phyloP scores from a whole-genome alignment of 805 yeast species.

The Yarrowia osloensis region DNA sequence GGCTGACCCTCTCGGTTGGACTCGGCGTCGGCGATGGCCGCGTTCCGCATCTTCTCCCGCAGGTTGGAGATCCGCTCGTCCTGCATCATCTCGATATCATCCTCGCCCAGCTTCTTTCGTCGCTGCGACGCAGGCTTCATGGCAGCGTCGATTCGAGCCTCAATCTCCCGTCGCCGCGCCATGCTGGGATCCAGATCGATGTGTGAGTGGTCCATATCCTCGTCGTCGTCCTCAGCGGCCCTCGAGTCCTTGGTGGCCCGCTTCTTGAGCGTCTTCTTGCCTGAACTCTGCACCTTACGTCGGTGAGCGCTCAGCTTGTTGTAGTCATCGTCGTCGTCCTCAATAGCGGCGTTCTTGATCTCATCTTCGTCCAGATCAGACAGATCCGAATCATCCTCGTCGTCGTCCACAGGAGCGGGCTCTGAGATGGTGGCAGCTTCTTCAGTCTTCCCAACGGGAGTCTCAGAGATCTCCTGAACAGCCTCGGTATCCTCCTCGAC shows the following conservation, averaged over 20 bases:
- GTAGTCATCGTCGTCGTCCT: constrained; percentile 45
- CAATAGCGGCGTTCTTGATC: constrained; percentile 41
- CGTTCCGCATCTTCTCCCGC: constrained; percentile 84
- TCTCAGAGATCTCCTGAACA: neutral
- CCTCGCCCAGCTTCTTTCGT: constrained; percentile 75
- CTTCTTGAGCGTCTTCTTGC: constrained; percentile 33
- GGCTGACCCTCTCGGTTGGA: constrained; percentile 61
- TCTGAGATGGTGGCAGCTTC: neutral
- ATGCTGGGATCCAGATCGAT: constrained; percentile 42
- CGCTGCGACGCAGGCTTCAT: constrained; percentile 58
- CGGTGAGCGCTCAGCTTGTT: constrained; percentile 45
- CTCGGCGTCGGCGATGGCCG: constrained; percentile 57
- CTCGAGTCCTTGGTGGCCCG: constrained; percentile 33
- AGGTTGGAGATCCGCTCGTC: constrained; percentile 83
- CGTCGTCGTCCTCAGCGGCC: constrained; percentile 36
- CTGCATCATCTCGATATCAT: constrained; percentile 91
- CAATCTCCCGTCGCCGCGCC: constrained; percentile 72
- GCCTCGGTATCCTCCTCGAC: neutral
- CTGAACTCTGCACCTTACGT: constrained; percentile 33
- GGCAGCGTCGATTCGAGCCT: constrained; percentile 76
- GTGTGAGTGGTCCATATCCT: constrained; percentile 35
- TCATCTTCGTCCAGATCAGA: constrained; percentile 48
- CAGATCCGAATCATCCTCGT: constrained; percentile 50
- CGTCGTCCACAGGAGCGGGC: neutral
- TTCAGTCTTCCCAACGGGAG: neutral